Percentiles rank a stretch among this genome's conserved stretches.
Conservation (phyloP, 1,284 basidiomycete genomes). For the Agroathelia rolfsii region DNA sequence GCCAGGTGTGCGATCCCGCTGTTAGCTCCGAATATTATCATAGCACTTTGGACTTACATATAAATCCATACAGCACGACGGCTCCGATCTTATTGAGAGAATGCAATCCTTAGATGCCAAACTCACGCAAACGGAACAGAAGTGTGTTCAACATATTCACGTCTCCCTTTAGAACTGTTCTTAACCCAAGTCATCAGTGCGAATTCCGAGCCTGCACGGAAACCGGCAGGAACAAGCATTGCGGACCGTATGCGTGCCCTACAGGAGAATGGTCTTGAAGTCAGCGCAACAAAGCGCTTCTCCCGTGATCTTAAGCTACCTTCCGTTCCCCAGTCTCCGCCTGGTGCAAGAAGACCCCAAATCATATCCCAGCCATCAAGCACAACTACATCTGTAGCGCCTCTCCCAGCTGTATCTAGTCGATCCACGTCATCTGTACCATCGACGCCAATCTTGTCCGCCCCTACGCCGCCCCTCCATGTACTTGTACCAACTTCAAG, state of each 20-base stretch:
- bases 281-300: conserved; percentile 41
- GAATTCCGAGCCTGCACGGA: conserved; percentile 25
- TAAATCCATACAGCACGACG: conserved; percentile 33
- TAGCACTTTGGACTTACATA: conserved; percentile 13
- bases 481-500: conserved; percentile 56
- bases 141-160: conserved; percentile 25
- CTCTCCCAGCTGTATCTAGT: conserved; percentile 17
- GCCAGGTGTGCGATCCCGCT: conserved; percentile 34
- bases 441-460: conserved; percentile 21
- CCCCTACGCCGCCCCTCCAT: conserved; percentile 31
- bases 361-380: conserved; percentile 18
- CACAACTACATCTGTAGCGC: conserved; percentile 20
- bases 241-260: conserved; percentile 65
- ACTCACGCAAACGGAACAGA: conserved; percentile 45
- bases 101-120: conserved; percentile 46
- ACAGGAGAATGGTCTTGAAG: conserved; percentile 51
- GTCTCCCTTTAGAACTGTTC: conserved; percentile 9
- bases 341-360: conserved; percentile 10
- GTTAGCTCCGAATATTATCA: conserved; percentile 5
- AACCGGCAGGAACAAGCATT: conserved; percentile 46
- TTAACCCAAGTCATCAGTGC: conserved; percentile 11
- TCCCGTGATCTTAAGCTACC: conserved; percentile 32
- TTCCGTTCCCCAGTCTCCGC: conserved; percentile 12
- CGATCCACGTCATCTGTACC: conserved; percentile 12
- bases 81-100: conserved; percentile 35